Percentiles rank a stretch among this genome's conserved stretches.
phyloP scores from a whole-genome alignment of 1,284 basidiomycete species.

The Microbotryum intermedium region DNA sequence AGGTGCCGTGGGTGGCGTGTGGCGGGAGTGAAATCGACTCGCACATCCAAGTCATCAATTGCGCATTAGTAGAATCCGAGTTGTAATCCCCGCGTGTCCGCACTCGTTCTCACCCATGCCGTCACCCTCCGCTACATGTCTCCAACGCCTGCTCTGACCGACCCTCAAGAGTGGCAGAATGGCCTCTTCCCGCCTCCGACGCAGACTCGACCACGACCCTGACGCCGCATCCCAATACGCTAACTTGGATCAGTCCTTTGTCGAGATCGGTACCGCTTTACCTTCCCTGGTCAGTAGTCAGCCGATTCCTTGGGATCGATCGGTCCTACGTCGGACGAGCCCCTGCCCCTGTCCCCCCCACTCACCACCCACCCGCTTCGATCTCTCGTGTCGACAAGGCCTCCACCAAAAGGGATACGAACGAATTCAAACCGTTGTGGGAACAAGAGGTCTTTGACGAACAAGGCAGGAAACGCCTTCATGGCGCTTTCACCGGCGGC shows the following conservation, averaged over 20 bases:
- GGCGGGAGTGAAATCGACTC: too few species aligned
- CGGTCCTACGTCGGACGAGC: conserved; percentile 47
- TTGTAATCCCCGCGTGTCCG: too few species aligned
- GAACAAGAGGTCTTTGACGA: conserved; percentile 88
- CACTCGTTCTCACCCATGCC: too few species aligned
- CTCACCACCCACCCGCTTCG: too few species aligned
- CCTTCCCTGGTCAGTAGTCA: conserved; percentile 87
- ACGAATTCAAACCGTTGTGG: conserved; percentile 93
- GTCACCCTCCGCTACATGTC: too few species aligned
- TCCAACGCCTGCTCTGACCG: too few species aligned
- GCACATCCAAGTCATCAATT: too few species aligned
- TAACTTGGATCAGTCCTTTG: conserved; percentile 72
- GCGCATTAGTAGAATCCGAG: too few species aligned
- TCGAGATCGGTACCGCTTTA: conserved; percentile 37
- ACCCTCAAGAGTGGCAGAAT: too few species aligned
- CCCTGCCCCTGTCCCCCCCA: too few species aligned
- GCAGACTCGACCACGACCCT: conserved; percentile 66
- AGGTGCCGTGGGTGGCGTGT: background rate
- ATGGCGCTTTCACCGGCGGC: conserved; percentile 96
- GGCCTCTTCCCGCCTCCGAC: conserved; percentile 48
- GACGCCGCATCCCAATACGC: conserved; percentile 55
- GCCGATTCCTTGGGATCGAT: conserved; percentile 65
- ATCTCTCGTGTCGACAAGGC: too few species aligned
- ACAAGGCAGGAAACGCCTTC: conserved; percentile 73
- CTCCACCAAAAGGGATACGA: conserved; percentile 61